Conservation (phyloP, 1,284 basidiomycete species). For the Termitomyces sp. region DNA sequence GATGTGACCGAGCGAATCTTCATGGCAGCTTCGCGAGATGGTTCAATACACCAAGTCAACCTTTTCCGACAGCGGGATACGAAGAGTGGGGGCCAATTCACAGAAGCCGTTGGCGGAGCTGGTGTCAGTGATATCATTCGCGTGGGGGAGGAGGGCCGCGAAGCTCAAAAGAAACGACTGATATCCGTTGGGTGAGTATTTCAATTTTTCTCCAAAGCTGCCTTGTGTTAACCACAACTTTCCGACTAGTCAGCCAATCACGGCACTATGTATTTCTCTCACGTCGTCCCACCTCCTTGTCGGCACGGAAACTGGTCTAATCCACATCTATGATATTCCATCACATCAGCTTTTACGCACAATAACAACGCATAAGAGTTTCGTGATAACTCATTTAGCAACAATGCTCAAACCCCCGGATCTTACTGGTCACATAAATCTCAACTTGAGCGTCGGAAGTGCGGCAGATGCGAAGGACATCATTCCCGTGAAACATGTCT, state of each 20-base stretch:
- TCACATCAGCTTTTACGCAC: slow-evolving; percentile 87
- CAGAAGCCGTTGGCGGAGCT: slow-evolving; percentile 74
- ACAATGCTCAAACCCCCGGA: slow-evolving; percentile 82
- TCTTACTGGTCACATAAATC: slow-evolving; percentile 69
- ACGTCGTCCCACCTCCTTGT: slow-evolving; percentile 70
- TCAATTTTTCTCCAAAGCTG: slow-evolving; percentile 1
- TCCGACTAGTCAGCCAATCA: slow-evolving; percentile 53
- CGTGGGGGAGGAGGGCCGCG: slow-evolving; percentile 47
- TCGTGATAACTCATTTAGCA: slow-evolving; percentile 67
- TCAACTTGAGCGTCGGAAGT: slow-evolving; percentile 43
- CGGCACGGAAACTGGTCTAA: slow-evolving; percentile 70
- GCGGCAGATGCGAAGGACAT: slow-evolving; percentile 47
- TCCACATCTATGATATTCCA: slow-evolving; percentile 82
- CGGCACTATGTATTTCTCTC: slow-evolving; percentile 70
- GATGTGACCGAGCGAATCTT: slow-evolving; percentile 85
- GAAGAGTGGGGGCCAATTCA: slow-evolving; percentile 40
- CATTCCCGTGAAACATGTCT: slow-evolving; percentile 61
- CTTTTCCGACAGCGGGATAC: slow-evolving; percentile 63
- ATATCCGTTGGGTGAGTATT: slow-evolving; percentile 56
- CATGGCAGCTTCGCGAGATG: slow-evolving; percentile 74
- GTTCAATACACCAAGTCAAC: slow-evolving; percentile 76
- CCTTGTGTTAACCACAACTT: slow-evolving; percentile 4
- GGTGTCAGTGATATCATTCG: slow-evolving; percentile 67
- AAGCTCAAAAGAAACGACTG: slow-evolving; percentile 47
- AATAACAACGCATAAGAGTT: slow-evolving; percentile 68